Base-by-base conservation (phyloP, 257 asterid species). In the Mentha longifolia region DNA sequence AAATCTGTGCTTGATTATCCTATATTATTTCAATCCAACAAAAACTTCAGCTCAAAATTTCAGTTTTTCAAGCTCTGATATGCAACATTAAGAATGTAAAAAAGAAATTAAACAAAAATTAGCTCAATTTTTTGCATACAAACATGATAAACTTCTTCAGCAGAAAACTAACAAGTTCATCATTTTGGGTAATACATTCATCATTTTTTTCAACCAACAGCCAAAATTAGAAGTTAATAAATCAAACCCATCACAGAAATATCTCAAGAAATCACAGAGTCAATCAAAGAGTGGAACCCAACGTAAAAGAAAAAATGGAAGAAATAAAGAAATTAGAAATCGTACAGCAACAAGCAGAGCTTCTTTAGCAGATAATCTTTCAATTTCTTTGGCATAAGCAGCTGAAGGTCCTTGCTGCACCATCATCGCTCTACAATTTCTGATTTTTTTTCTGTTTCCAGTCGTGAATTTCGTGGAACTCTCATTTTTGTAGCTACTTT, bases 341-440 rank as follows among this genome's bases (percentile, higher is more conserved):
- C 85, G 75, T 57, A 94, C 98, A 62, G 97, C 91, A 13, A 89
- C 86, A 79, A 94, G 97, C 46, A 94, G 84, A 54, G 97, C 91
- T 77, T 94, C 96, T 79, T 94, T 94, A 63, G 98, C 96, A 39
- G 97, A 84, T 45, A 94, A 89, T 59, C 98, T 86, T 59, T 91
- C 96, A 91, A 94, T 94, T 68, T 91, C 97, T 72, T 86, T 89
- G 70, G 97, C 96, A 79, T 87, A 94, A 71, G 91, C 91, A 76
- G 96, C 87, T 6, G 95, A 80, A 54, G 98, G 84, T 9, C 93
- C 97, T 80, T 87, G 87, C 85, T 81, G 84, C 76, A 84, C 95
- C 92, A 85, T 84, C 92, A 85, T 84, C 28, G 95, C 90, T 78
- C 76, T 76, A 33, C 79, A 79, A 49, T 51, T 60, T 64, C 84